Base-by-base conservation (phyloP, 73 alveolate genomes). In the Urostyla sp. region DNA sequence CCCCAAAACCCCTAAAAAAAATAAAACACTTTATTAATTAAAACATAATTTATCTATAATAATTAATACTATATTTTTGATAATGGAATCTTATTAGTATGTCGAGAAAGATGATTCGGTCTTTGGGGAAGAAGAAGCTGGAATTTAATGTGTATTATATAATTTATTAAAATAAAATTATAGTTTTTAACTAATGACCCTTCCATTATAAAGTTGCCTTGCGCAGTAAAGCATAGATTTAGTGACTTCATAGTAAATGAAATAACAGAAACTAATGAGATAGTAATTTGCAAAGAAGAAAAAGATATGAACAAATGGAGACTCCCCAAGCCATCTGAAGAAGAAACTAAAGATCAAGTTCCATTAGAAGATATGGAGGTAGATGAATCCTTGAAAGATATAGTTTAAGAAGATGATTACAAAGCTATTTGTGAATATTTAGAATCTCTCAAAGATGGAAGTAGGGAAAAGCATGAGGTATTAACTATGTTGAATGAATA, bases 221-320 rank as follows among this genome's bases (percentile, higher is more conserved):
- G 98, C 61, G 85, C 88, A 24, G 48, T 94, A 66, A 97, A 97
- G 91, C 97, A 94, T 72, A 84, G 98, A 67, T 91, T 86, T 82
- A 73, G 95, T 21, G 99, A 97, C 87, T 97, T 97, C 86, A 92
- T 95, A 28, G 99, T 97, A 30, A 93, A 95, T 67, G 99, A 97
- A 84, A 96, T 97, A 21, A 98, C 91, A 43, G 72, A 84, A 27
- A 80, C 85, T 32, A 97, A 97, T 55, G 80, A 92, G 46, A 94
- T 94, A 11, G 96, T 93, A 27, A 76, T 89, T 76, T 75, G 90
- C 58, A 37, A 69, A 3, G 89, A 80, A 26, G 84, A 63, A 74
- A 86, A 86, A 73, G 93, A 48, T 49, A 83, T 60, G 77, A 46
- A 56, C 60, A 75, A 89, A 67, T 55, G 53, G 88, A 89, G 57